Evolutionary conservation across 805 yeast species (phyloP).

Genomic region (Kodamaea kaohsiungensis): DNA sequence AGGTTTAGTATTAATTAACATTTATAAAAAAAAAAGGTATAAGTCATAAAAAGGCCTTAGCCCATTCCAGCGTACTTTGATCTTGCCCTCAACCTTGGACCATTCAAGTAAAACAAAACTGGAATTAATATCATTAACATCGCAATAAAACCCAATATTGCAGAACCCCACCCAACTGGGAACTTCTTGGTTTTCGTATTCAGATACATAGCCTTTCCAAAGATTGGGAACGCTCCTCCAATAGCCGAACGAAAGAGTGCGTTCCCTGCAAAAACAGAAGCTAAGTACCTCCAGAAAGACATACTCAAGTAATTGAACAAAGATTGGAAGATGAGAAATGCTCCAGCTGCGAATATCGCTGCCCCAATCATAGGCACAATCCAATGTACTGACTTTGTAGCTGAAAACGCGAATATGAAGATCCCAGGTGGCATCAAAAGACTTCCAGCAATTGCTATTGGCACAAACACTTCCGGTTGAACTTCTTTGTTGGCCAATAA

Average conservation of each 20-base stretch:
- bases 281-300: conserved; percentile 50
- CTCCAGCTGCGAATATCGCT: conserved; percentile 22
- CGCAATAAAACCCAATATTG: conserved; percentile 49
- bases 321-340: conserved; percentile 47
- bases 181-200: conserved; percentile 47
- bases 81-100: conserved; percentile 46
- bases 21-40: too few species aligned
- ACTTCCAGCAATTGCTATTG: conserved; percentile 23
- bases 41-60: too few species aligned
- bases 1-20: too few species aligned
- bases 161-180: conserved; percentile 62
- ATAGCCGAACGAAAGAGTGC: conserved; percentile 50
- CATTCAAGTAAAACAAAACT: conserved; percentile 43
- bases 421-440: conserved; percentile 22
- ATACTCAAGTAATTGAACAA: conserved; percentile 50
- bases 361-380: conserved; percentile 24
- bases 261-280: conserved; percentile 62
- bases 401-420: conserved; percentile 24
- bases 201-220: conserved; percentile 60
- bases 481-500: conserved; percentile 13
- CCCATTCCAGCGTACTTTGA: conserved; percentile 35
- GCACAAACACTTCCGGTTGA: conserved; percentile 20
- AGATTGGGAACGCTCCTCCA: conserved; percentile 65
- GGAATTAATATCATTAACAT: conserved; percentile 49
- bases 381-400: conserved; percentile 19